Conservation (phyloP, 1,139 yeast genomes). For the Yamadazyma friedrichii region DNA sequence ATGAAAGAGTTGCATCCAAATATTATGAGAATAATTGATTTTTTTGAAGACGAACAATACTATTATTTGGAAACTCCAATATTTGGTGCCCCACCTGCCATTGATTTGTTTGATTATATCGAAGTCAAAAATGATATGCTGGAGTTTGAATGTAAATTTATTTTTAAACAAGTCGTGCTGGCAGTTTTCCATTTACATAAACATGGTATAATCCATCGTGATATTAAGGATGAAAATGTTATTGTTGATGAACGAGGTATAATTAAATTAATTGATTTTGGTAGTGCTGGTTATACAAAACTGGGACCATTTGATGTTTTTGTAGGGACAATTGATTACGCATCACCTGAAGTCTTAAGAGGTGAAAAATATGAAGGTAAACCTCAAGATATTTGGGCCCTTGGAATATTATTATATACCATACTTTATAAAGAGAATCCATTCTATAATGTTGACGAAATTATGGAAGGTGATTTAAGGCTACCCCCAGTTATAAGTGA, state of each 20-base stretch:
- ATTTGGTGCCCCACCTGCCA: constrained; percentile 85
- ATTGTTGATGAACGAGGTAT: constrained; percentile 78
- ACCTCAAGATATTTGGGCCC: constrained; percentile 96
- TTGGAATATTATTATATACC: constrained; percentile 86
- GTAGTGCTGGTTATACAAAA: constrained; percentile 85
- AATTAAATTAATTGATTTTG: constrained; percentile 89
- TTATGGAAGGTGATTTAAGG: constrained; percentile 82
- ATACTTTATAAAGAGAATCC: constrained; percentile 94
- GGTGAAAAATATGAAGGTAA: constrained; percentile 89
- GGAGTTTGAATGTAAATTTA: constrained; percentile 71
- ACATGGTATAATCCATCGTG: constrained; percentile 89
- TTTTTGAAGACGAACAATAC: constrained; percentile 85
- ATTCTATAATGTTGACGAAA: constrained; percentile 90
- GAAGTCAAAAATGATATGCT: constrained; percentile 80
- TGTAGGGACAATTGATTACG: constrained; percentile 96
- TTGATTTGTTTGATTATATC: constrained; percentile 87
- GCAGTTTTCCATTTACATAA: constrained; percentile 80
- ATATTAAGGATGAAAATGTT: constrained; percentile 91
- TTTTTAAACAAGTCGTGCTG: constrained; percentile 75
- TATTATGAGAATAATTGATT: constrained; percentile 79
- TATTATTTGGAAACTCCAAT: constrained; percentile 90
- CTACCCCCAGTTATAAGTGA: constrained; percentile 64
- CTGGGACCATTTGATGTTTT: constrained; percentile 97
- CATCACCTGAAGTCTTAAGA: constrained; percentile 90
- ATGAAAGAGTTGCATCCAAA: constrained; percentile 80